Percentiles rank a stretch among this genome's conserved stretches.
Conservation (phyloP, 805 yeast species). For the Candida sonorensis region DNA sequence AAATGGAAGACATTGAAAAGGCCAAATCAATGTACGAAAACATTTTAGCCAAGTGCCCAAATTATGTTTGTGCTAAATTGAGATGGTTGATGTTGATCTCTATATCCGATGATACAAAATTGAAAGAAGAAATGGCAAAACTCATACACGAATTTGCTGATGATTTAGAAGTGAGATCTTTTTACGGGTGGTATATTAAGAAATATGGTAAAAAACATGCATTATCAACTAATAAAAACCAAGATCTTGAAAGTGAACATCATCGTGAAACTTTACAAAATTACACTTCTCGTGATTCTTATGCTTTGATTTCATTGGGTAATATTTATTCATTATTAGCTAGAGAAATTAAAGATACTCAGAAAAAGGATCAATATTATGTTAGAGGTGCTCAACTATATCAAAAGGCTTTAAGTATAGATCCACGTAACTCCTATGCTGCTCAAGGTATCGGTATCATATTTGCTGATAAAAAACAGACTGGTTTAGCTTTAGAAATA, state of each 20-base stretch:
- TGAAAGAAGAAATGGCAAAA: slow-evolving; percentile 46
- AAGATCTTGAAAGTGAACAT: slow-evolving; percentile 64
- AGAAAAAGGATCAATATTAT: slow-evolving; percentile 65
- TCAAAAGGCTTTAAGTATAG: slow-evolving; percentile 80
- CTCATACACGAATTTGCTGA: slow-evolving; percentile 49
- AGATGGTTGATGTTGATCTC: slow-evolving; percentile 61
- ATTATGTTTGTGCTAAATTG: slow-evolving; percentile 67
- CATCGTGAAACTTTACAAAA: slow-evolving; percentile 80
- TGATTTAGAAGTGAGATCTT: slow-evolving; percentile 78
- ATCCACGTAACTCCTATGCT: slow-evolving; percentile 84
- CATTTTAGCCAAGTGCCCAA: slow-evolving; percentile 56
- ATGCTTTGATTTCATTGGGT: slow-evolving; percentile 85
- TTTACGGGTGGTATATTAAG: slow-evolving; percentile 83
- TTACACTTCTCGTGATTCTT: slow-evolving; percentile 80
- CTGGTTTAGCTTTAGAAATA: slow-evolving; percentile 73
- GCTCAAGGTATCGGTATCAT: slow-evolving; percentile 97
- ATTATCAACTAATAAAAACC: slow-evolving; percentile 36
- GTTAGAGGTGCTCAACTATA: slow-evolving; percentile 87
- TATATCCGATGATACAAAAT: slow-evolving; percentile 39
- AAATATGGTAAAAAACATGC: slow-evolving; percentile 49
- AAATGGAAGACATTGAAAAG: slow-evolving; percentile 21
- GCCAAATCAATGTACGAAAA: slow-evolving; percentile 40
- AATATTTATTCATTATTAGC: slow-evolving; percentile 82
- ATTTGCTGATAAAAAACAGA: slow-evolving; percentile 76
- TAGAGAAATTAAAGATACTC: slow-evolving; percentile 58